Evolutionary conservation across 805 yeast genomes (phyloP).

Genomic region (Hanseniaspora pseudoguilliermondii): DNA sequence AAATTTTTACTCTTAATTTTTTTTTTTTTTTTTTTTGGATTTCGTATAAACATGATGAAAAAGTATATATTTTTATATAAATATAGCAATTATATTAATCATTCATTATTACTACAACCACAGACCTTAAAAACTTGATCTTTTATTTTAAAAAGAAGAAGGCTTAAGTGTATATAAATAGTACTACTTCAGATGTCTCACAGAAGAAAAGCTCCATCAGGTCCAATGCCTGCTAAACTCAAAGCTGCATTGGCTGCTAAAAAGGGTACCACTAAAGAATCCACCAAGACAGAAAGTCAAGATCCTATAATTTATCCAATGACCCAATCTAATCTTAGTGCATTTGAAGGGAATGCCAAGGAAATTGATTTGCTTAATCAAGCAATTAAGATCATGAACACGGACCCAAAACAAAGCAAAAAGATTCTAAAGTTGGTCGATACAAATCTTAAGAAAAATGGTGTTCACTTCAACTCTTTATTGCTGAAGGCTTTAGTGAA

Average conservation of each 20-base stretch:
- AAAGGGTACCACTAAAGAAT: background rate
- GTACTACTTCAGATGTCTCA: background rate
- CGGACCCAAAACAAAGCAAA: conserved; percentile 56
- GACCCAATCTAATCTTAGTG: conserved; percentile 1
- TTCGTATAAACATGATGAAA: no score
- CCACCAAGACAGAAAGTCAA: background rate
- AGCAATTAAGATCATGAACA: conserved; percentile 72
- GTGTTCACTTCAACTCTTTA: conserved; percentile 64
- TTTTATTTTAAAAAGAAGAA: background rate
- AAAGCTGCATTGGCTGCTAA: conserved; percentile 12
- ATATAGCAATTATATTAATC: no score
- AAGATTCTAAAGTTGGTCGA: conserved; percentile 72
- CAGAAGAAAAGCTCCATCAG: conserved; percentile 12
- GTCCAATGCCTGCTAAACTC: conserved; percentile 8
- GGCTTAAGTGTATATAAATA: no score
- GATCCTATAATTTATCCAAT: conserved; percentile 6
- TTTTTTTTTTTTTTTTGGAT: background rate
- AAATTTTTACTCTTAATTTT: background rate
- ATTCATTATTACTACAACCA: no score
- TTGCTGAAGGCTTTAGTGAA: conserved; percentile 73
- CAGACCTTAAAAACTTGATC: no score
- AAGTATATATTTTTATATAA: no score
- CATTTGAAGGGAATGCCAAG: conserved; percentile 30
- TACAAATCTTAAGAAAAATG: conserved; percentile 57
- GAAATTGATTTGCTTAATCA: conserved; percentile 68